Evolutionary conservation across 306 rosid species (phyloP).

Genomic region (Prunus fruticosa): DNA sequence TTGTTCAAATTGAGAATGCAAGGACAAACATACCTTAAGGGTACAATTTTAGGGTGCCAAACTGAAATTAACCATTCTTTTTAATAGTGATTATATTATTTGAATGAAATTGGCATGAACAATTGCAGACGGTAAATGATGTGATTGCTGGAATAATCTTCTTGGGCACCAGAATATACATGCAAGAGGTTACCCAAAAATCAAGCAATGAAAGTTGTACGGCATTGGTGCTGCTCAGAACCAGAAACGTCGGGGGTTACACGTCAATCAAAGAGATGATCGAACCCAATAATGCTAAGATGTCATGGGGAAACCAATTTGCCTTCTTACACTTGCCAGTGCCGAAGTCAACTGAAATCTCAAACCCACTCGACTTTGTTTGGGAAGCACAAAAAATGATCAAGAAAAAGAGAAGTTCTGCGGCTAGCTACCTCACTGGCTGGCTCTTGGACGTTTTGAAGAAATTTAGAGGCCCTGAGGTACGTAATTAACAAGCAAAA

Average conservation of each 20-base stretch:
- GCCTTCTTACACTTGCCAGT: conserved; percentile 45
- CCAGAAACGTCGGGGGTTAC: conserved; percentile 46
- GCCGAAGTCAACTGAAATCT: conserved; percentile 28
- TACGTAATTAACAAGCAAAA: too few species aligned
- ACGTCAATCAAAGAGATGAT: conserved; percentile 47
- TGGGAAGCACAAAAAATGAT: conserved; percentile 36
- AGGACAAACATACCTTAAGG: too few species aligned
- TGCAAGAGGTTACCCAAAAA: conserved; percentile 35
- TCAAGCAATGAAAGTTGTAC: conserved; percentile 43
- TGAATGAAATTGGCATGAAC: too few species aligned
- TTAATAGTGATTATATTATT: too few species aligned
- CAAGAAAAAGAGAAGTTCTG: conserved; percentile 43
- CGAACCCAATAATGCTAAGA: neutral
- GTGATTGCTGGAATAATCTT: conserved; percentile 46
- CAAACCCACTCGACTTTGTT: conserved; percentile 40
- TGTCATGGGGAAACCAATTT: conserved; percentile 47
- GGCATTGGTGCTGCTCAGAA: conserved; percentile 48
- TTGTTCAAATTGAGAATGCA: too few species aligned
- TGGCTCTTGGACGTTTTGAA: conserved; percentile 39
- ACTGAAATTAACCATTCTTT: too few species aligned
- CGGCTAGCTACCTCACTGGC: conserved; percentile 28
- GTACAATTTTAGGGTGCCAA: too few species aligned
- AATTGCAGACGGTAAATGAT: conserved; percentile 45
- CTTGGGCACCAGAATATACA: conserved; percentile 44
- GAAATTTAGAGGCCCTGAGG: conserved; percentile 51